These are phyloP conservation scores for Sclerotinia glacialis DNA, from an alignment of 2,329 filamentous ascomycete genomes.

Conservation along the genomic window DNA sequence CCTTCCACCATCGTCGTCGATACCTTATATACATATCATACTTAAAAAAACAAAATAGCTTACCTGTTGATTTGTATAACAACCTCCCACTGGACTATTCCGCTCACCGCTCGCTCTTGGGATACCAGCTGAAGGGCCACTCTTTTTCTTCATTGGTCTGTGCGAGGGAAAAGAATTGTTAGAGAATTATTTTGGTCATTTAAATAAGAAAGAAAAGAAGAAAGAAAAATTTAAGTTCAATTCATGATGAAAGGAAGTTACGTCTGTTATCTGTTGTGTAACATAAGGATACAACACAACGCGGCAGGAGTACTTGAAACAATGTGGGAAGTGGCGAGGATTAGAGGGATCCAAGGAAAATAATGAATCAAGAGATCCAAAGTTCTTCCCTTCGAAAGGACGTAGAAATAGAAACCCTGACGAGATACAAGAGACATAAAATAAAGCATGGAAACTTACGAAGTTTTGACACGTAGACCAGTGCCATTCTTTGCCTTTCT, in stretches of 20 bases:
- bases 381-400: conserved; percentile 17
- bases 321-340: conserved; percentile 10
- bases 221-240: conserved; percentile 1
- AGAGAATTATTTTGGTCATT: conserved; percentile 27
- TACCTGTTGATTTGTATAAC: conserved; percentile 15
- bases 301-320: conserved; percentile 14
- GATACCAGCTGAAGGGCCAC: conserved; percentile 64
- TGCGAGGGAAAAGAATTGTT: conserved; percentile 26
- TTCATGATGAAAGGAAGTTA: conserved; percentile 17
- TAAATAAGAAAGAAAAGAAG: conserved; percentile 8
- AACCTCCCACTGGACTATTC: conserved; percentile 54
- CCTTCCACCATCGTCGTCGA: not conserved
- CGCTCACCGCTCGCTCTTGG: conserved; percentile 63
- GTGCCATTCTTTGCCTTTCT: conserved; percentile 61
- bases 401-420: conserved; percentile 17
- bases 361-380: conserved; percentile 7
- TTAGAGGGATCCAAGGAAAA: not conserved
- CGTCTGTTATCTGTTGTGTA: conserved; percentile 32
- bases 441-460: conserved; percentile 52
- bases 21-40: not conserved
- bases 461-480: conserved; percentile 60
- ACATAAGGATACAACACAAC: conserved; percentile 25
- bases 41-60: conserved; percentile 3
- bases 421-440: conserved; percentile 22
- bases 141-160: conserved; percentile 69